phyloP scores from a whole-genome alignment of 345 rosid genomes.

The Sisymbrium altissimum region DNA sequence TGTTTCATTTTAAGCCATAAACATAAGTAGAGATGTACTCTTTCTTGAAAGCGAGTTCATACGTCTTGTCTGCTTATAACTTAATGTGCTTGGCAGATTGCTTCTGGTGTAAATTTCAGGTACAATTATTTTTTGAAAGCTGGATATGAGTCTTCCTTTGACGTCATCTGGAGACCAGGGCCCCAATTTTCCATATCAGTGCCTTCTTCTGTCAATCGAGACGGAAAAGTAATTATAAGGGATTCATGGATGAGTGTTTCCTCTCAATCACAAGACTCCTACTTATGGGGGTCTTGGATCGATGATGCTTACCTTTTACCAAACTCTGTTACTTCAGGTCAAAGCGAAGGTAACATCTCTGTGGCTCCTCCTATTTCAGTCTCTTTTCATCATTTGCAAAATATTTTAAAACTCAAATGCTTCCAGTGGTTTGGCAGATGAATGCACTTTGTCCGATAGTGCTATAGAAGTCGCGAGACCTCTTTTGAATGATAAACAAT shows the following conservation, averaged over 20 bases:
- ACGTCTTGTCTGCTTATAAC: conserved; percentile 14
- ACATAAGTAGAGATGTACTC: too few species aligned
- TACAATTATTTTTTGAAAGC: conserved; percentile 71
- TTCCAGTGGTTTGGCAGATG: conserved; percentile 97
- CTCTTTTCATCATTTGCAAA: conserved; percentile 32
- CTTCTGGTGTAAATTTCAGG: conserved; percentile 70
- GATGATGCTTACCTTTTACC: conserved; percentile 48
- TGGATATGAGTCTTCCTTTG: conserved; percentile 43
- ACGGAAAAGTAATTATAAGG: conserved; percentile 52
- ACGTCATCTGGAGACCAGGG: conserved; percentile 78
- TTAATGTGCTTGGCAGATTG: conserved; percentile 52
- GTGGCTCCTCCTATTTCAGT: conserved; percentile 18
- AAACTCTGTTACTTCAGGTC: conserved; percentile 33
- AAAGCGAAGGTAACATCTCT: conserved; percentile 57
- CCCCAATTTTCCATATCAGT: conserved; percentile 73
- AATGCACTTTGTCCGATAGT: conserved; percentile 23
- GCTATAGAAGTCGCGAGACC: conserved; percentile 33
- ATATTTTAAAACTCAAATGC: conserved; percentile 82
- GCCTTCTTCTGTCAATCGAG: conserved; percentile 44
- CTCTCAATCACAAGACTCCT: conserved; percentile 34
- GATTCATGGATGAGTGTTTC: conserved; percentile 76
- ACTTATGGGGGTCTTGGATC: conserved; percentile 79
- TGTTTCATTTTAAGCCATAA: neutral
- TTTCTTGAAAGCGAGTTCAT: conserved; percentile 6
- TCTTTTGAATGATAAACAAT: conserved; percentile 36